Evolutionary conservation across 202 grass and related monocot genomes (phyloP).

Genomic region (Zizania palustris): DNA sequence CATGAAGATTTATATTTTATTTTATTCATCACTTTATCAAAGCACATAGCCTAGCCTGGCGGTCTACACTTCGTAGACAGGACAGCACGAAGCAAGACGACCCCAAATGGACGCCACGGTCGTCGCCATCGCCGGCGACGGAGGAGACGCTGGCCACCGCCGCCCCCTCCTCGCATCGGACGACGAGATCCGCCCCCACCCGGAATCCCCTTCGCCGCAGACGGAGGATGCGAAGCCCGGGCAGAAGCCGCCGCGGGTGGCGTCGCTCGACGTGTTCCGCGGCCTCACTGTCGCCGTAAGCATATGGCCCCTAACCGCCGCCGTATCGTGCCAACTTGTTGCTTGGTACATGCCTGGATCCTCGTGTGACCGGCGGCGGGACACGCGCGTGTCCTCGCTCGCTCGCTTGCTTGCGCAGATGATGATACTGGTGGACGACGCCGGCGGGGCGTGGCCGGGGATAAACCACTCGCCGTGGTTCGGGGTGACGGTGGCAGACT

Average conservation of each 20-base stretch:
- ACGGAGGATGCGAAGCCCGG: conserved; percentile 31
- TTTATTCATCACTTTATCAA: no score
- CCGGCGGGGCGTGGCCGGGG: conserved; percentile 83
- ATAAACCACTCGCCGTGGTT: conserved; percentile 97
- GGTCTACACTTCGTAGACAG: no score
- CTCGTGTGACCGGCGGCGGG: background rate
- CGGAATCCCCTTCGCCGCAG: background rate
- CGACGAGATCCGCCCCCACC: conserved; percentile 62
- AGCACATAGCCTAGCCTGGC: no score
- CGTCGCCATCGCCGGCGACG: conserved; percentile 43
- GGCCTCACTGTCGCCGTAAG: conserved; percentile 82
- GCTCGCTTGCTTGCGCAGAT: conserved; percentile 46
- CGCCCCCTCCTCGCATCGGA: conserved; percentile 13
- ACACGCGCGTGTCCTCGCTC: background rate
- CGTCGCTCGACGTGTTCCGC: conserved; percentile 88
- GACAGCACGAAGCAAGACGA: background rate
- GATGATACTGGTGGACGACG: conserved; percentile 96
- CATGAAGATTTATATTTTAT: no score
- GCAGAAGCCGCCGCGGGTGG: conserved; percentile 61
- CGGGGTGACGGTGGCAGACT: conserved; percentile 86
- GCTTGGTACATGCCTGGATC: background rate
- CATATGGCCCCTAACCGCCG: background rate
- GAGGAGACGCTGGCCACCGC: conserved; percentile 39
- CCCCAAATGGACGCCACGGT: conserved; percentile 53
- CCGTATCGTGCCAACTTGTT: background rate